Evolutionary conservation across 1,139 yeast genomes (phyloP), one percentile per base, ranked within the genome.

Genomic region (Pichia sp.): DNA sequence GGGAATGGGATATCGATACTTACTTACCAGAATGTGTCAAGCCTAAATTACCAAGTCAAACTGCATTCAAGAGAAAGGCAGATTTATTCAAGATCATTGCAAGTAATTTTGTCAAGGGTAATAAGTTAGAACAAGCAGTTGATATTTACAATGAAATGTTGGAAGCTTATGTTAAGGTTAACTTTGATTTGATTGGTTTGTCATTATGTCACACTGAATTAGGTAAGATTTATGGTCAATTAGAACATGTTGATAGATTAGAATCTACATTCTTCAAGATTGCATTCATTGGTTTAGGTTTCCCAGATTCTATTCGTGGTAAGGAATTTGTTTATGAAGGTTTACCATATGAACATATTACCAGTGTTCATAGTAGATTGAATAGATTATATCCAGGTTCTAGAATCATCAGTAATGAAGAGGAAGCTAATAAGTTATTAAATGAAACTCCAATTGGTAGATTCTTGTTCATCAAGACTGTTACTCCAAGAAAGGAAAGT

Each of bases 301-400:
- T 89, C 74, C 96, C 96, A 12, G 72, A 72, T 34, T 78, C 90
- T 40, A 75, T 86, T 47, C 73, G 96, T 60, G 86, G 87, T 43
- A 80, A 85, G 59, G 82, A 81, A 53, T 90, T 84, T 62, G 84
- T 89, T 48, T 87, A 84, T 62, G 96, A 89, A 67, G 96, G 96
- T 14, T 72, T 82, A 45, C 91, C 96, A 24, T 89, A 87, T 68
- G 96, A 89, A 62, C 94, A 87, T 64, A 83, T 89, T 48, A 83
- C 90, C 6, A 83, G 94, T 2, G 85, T 89, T 62, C 91, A 86
- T 58, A 89, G 84, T 59, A 74, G 96, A 57, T 70, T 89, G 54
- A 75, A 83, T 58, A 78, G 82, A 61, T 68, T 86, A 41, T 87
- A 87, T 64, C 95, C 94, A 22, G 96, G 96, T 44, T 89, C 96